Evolutionary conservation across 306 rosid species (phyloP).

Genomic region (Cajanus cajan): DNA sequence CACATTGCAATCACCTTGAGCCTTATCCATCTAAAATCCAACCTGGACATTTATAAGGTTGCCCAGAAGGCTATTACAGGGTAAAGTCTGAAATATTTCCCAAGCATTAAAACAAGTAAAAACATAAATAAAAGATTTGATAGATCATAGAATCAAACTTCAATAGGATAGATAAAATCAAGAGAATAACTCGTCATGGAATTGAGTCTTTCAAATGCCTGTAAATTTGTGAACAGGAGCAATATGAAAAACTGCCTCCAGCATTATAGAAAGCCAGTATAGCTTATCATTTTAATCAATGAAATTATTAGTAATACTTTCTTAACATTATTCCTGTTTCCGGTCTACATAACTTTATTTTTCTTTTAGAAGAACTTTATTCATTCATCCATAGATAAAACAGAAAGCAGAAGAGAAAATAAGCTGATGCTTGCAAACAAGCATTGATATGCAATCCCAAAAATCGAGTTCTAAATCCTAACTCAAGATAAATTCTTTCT

Average conservation of each 20-base stretch:
- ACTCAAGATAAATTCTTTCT: too few species aligned
- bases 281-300: too few species aligned
- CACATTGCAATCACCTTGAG: too few species aligned
- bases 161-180: neutral
- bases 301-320: too few species aligned
- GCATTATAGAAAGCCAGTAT: neutral
- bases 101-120: neutral
- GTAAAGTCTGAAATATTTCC: neutral
- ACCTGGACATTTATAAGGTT: neutral
- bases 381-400: neutral
- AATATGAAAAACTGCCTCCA: neutral
- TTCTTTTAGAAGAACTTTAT: too few species aligned
- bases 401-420: neutral
- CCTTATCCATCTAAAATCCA: too few species aligned
- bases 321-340: too few species aligned
- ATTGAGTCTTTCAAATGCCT: neutral
- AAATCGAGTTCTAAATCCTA: neutral
- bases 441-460: constrained; percentile 21
- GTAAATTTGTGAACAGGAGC: neutral
- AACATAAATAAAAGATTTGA: neutral
- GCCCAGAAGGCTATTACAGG: neutral
- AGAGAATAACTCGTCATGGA: neutral
- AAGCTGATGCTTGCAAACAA: constrained; percentile 27
- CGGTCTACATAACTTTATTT: too few species aligned
- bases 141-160: neutral